Conservation (phyloP, 345 rosid genomes). For the Eucalyptus cladocalyx region DNA sequence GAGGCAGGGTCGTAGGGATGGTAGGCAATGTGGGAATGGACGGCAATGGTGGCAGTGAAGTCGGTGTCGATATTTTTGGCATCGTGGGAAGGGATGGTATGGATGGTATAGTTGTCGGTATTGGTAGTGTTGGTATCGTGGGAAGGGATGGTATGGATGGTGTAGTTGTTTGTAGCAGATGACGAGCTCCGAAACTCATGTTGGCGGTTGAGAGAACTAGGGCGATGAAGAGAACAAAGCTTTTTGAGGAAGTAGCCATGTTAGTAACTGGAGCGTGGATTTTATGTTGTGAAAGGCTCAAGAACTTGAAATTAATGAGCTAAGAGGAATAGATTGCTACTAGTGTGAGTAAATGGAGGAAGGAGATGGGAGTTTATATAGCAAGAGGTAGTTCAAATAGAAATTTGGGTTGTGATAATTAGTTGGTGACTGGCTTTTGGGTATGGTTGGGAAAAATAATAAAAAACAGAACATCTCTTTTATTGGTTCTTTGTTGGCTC, state of each 20-base stretch:
- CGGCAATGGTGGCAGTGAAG: not conserved
- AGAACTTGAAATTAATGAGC: not conserved
- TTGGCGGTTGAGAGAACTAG: not conserved
- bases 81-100: not conserved
- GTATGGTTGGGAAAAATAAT: not conserved
- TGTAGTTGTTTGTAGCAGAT: not conserved
- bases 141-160: not conserved
- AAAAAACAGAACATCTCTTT: not conserved
- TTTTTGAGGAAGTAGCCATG: not conserved
- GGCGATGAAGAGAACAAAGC: not conserved
- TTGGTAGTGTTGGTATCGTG: not conserved
- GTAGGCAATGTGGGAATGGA: not conserved
- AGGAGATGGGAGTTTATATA: not conserved
- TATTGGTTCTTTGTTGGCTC: not conserved
- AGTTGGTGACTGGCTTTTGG: not conserved
- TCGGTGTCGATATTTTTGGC: not conserved
- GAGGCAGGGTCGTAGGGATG: not conserved
- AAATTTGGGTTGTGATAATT: not conserved
- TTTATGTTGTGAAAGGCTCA: not conserved
- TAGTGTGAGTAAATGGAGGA: not conserved
- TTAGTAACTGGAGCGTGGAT: accelerated
- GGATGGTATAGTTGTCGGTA: not conserved
- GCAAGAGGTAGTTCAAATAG: not conserved
- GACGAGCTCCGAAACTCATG: not conserved
- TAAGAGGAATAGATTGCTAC: not conserved